A percentile compares a stretch with the other conserved stretches of the same genome.
phyloP scores from a whole-genome alignment of 768 basidiomycete species.

The Lactarius sanguifluus region DNA sequence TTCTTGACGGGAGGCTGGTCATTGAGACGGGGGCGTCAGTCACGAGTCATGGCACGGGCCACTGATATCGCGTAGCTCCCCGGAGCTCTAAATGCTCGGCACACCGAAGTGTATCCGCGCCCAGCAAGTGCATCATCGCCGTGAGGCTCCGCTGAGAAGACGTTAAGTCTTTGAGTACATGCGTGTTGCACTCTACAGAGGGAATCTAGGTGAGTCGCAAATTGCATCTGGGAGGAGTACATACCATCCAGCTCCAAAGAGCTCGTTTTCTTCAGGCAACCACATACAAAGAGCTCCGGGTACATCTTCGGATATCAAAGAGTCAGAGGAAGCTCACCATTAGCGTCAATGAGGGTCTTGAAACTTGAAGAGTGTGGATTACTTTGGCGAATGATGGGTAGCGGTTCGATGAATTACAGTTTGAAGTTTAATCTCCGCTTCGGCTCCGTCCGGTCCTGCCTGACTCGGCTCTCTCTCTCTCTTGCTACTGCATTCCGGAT shows the following conservation, averaged over 20 bases:
- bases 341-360: constrained; percentile 5
- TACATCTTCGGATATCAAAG: constrained; percentile 12
- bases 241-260: constrained; percentile 35
- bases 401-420: neutral
- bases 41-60: constrained; percentile 33
- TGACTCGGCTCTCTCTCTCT: no score
- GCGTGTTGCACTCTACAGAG: constrained; percentile 7
- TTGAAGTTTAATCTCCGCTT: neutral
- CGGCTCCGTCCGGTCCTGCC: neutral
- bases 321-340: constrained; percentile 16
- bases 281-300: constrained; percentile 8
- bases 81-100: constrained; percentile 50
- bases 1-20: constrained; percentile 83
- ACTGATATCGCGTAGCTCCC: constrained; percentile 39
- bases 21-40: constrained; percentile 75
- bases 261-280: neutral
- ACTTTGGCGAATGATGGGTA: neutral
- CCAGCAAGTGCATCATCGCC: constrained; percentile 50
- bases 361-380: neutral
- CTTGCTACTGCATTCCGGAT: no score
- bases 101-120: constrained; percentile 34
- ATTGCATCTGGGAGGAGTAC: constrained; percentile 30
- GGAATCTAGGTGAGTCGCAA: neutral
- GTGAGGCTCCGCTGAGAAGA: constrained; percentile 40
- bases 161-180: constrained; percentile 10